Conservation (phyloP, 2,329 filamentous ascomycete genomes). For the Exophiala xenobiotica region DNA sequence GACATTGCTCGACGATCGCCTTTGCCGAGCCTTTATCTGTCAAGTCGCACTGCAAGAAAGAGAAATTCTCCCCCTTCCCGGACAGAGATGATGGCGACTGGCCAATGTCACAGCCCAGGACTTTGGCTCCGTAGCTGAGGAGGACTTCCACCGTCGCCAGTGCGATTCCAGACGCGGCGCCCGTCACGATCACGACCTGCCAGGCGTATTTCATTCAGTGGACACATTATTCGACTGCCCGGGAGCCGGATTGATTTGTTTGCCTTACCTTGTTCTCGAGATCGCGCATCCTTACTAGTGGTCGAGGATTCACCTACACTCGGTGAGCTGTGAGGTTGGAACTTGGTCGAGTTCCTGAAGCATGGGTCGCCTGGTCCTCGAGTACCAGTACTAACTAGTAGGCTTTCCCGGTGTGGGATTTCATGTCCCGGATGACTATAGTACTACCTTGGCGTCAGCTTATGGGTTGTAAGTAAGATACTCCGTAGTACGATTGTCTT, state of each 20-base stretch:
- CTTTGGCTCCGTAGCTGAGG: background rate
- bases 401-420: no score
- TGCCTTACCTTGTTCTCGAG: background rate
- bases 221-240: background rate
- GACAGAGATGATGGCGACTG: background rate
- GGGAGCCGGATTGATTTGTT: no score
- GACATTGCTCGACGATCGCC: background rate
- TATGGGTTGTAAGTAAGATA: no score
- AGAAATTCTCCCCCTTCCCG: background rate
- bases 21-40: background rate
- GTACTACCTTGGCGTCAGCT: no score
- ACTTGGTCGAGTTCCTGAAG: no score
- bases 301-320: no score
- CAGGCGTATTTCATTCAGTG: background rate
- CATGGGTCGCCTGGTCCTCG: no score
- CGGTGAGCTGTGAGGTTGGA: no score
- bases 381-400: no score
- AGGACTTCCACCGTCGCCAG: background rate
- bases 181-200: background rate
- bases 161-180: constrained; percentile 4
- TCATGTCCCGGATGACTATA: no score
- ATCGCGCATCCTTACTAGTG: background rate
- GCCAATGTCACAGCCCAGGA: background rate
- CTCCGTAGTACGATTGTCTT: no score
- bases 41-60: background rate